Conservation (phyloP, 129 eudicot genomes). For the Artemisia tridentata region DNA sequence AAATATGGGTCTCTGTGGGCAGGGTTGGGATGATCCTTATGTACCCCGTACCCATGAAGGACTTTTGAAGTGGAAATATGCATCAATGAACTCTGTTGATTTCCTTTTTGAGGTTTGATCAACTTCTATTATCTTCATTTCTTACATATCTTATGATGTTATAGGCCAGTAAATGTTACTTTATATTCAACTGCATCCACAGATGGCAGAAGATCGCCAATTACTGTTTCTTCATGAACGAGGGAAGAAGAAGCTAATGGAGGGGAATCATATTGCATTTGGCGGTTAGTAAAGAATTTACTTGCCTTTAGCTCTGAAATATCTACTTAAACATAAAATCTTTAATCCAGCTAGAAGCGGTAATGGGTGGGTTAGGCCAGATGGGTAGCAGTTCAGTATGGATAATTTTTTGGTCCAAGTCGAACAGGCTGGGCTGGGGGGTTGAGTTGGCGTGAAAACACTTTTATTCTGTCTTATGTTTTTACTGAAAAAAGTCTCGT, state of each 20-base stretch:
- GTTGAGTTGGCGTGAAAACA: not conserved
- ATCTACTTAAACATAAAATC: not conserved
- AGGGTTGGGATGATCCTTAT: slow-evolving; percentile 99
- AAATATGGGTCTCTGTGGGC: slow-evolving; percentile 18
- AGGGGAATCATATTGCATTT: slow-evolving; percentile 73
- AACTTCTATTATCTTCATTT: slow-evolving; percentile 4
- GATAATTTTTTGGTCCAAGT: not conserved
- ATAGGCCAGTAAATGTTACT: not conserved
- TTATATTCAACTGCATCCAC: slow-evolving; percentile 18
- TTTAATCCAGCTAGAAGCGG: not conserved
- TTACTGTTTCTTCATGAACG: slow-evolving; percentile 71
- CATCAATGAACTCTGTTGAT: slow-evolving; percentile 94
- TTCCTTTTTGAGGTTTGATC: slow-evolving; percentile 83
- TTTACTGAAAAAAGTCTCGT: no score
- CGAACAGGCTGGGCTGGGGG: not conserved
- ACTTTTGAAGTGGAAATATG: slow-evolving; percentile 96
- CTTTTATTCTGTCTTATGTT: not conserved
- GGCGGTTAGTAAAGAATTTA: slow-evolving; percentile 46
- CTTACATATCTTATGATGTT: not conserved
- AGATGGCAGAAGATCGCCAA: slow-evolving; percentile 75
- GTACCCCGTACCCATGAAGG: slow-evolving; percentile 99
- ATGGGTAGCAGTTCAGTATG: not conserved
- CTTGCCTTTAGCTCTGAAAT: slow-evolving; percentile 4
- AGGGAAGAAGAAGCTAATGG: slow-evolving; percentile 89
- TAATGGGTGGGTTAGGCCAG: slow-evolving; percentile 1